Conservation (phyloP, 2,329 filamentous ascomycete genomes). For the Hortaea werneckii region DNA sequence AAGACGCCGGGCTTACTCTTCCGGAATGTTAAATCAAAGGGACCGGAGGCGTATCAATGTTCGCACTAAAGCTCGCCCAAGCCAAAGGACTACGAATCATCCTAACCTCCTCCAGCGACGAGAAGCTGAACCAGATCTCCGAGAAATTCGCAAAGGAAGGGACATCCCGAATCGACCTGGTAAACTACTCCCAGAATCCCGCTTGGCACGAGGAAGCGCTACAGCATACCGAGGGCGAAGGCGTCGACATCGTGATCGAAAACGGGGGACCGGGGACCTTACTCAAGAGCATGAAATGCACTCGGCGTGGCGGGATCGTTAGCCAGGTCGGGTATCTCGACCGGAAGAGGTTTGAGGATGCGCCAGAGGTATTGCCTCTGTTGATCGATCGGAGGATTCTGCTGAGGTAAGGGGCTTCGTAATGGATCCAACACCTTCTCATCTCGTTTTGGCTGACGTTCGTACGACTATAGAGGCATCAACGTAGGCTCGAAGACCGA, state of each 20-base stretch:
- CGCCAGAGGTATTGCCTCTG: slow-evolving; percentile 2
- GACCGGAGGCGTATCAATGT: slow-evolving; percentile 18
- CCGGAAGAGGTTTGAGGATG: slow-evolving; percentile 27
- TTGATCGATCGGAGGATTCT: slow-evolving; percentile 6
- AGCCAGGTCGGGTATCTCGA: slow-evolving; percentile 7
- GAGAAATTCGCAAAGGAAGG: slow-evolving; percentile 40
- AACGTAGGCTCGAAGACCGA: slow-evolving; percentile 6
- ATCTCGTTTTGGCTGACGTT: neutral
- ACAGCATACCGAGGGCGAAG: slow-evolving; percentile 28
- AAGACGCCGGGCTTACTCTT: too few relatives aligned
- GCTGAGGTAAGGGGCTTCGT: slow-evolving; percentile 3
- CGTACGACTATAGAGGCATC: slow-evolving; percentile 4
- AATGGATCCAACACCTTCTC: too few relatives aligned
- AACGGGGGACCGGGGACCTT: slow-evolving; percentile 37
- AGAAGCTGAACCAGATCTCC: slow-evolving; percentile 42
- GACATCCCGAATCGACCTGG: slow-evolving; percentile 26
- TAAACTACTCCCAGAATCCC: slow-evolving; percentile 48
- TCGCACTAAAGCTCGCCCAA: slow-evolving; percentile 21
- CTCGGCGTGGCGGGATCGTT: slow-evolving; percentile 14
- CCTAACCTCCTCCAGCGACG: slow-evolving; percentile 43
- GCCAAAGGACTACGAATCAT: slow-evolving; percentile 26
- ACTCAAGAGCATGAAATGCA: slow-evolving; percentile 24
- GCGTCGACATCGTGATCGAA: slow-evolving; percentile 38
- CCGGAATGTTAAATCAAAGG: neutral
- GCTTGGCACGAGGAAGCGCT: slow-evolving; percentile 49